These are phyloP conservation scores for Diplocarpon rosae DNA, from an alignment of 2,329 filamentous ascomycete species.

Conservation along the genomic window DNA sequence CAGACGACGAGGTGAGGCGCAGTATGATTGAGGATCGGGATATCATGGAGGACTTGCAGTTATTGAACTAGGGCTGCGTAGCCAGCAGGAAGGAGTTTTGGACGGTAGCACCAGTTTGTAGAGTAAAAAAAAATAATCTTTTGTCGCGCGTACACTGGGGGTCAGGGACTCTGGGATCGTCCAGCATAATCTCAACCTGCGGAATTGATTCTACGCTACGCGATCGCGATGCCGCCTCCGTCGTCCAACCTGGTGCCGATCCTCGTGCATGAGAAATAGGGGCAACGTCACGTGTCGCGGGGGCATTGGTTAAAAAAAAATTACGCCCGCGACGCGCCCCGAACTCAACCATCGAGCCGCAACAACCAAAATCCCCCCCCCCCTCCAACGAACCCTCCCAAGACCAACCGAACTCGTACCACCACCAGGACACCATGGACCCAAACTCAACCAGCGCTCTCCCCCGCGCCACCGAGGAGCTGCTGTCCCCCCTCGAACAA, in stretches of 20 bases:
- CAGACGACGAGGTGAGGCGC: slow-evolving; percentile 24
- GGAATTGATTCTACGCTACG: neutral
- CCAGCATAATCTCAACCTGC: neutral
- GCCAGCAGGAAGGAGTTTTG: neutral
- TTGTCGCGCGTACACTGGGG: too few species aligned
- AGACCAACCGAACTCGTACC: neutral
- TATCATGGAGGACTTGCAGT: slow-evolving; percentile 25
- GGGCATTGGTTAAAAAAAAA: too few species aligned
- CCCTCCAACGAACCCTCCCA: too few species aligned
- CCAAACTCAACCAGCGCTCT: slow-evolving; percentile 1
- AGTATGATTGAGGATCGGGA: slow-evolving; percentile 25
- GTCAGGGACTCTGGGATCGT: neutral
- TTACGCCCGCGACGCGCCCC: too few species aligned
- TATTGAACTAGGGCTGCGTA: slow-evolving; percentile 11
- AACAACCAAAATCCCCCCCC: neutral
- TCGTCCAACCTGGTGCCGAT: too few species aligned
- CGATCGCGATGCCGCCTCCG: too few species aligned
- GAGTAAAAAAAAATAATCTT: too few species aligned
- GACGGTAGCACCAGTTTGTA: too few species aligned
- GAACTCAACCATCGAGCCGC: too few species aligned
- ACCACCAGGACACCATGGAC: neutral
- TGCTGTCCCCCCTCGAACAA: slow-evolving; percentile 74
- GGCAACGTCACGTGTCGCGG: too few species aligned
- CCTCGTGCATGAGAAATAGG: too few species aligned
- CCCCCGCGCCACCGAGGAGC: slow-evolving; percentile 24